phyloP scores from a whole-genome alignment of 2,329 filamentous ascomycete species.

The Ophiostoma sp. region DNA sequence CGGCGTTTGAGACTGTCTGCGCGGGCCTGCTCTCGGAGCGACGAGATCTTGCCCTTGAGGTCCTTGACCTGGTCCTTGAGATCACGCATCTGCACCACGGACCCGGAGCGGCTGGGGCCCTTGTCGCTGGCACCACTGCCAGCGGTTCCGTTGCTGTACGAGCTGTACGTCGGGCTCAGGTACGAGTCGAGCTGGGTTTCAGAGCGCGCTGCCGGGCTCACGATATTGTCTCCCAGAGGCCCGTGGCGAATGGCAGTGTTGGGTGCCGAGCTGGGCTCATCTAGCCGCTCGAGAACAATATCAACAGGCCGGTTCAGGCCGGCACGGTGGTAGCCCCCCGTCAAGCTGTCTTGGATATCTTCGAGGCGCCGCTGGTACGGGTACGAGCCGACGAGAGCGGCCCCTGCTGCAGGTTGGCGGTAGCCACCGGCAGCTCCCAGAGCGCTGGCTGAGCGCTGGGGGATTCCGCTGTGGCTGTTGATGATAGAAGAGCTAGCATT shows the following conservation, averaged over 20 bases:
- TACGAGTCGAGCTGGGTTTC: constrained; percentile 33
- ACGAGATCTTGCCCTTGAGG: constrained; percentile 78
- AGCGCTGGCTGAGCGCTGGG: constrained; percentile 60
- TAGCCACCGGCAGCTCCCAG: constrained; percentile 55
- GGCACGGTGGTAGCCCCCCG: constrained; percentile 31
- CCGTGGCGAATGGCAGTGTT: constrained; percentile 15
- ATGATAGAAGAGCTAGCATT: constrained; percentile 29
- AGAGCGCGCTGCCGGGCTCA: constrained; percentile 27
- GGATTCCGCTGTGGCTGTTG: constrained; percentile 31
- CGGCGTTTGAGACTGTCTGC: constrained; percentile 73
- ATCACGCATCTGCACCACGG: constrained; percentile 65
- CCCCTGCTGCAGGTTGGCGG: constrained; percentile 37
- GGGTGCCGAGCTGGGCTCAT: constrained; percentile 45
- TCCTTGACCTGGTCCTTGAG: constrained; percentile 82
- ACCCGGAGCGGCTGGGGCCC: constrained; percentile 59
- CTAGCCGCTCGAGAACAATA: constrained; percentile 46
- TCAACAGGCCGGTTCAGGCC: constrained; percentile 37
- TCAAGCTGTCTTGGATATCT: constrained; percentile 35
- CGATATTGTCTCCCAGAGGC: background rate
- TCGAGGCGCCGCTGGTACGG: constrained; percentile 40
- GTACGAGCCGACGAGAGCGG: constrained; percentile 29
- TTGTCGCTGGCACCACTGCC: constrained; percentile 33
- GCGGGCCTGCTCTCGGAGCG: constrained; percentile 68
- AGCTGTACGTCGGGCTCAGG: constrained; percentile 44
- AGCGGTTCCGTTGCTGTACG: constrained; percentile 26